phyloP scores from a whole-genome alignment of 371 early-diverging fungal genomes.

The Smittium culicis region DNA sequence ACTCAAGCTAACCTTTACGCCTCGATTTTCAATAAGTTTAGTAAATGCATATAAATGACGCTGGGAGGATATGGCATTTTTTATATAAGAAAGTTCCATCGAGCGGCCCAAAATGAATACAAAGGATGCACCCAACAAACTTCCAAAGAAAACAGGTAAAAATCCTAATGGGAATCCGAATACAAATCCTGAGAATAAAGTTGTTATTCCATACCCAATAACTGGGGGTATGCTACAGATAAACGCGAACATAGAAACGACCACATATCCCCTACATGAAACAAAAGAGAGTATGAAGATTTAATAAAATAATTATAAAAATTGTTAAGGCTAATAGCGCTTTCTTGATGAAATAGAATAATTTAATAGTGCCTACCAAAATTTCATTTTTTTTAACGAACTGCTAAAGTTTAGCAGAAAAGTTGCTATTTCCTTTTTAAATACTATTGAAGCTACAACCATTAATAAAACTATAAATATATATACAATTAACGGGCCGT shows the following conservation, averaged over 20 bases:
- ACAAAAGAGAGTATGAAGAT: not conserved
- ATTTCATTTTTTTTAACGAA: not conserved
- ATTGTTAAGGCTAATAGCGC: not conserved
- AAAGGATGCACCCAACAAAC: constrained; percentile 37
- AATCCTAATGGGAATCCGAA: constrained; percentile 30
- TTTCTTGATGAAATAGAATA: not conserved
- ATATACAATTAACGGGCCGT: too few species aligned
- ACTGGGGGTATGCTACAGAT: constrained; percentile 14
- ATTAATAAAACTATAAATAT: too few species aligned
- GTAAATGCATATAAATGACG: too few species aligned
- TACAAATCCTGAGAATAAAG: constrained; percentile 22
- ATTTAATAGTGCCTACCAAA: not conserved
- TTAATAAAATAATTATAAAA: constrained; percentile 1
- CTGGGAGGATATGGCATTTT: too few species aligned
- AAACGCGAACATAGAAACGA: not conserved
- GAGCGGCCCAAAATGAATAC: constrained; percentile 49
- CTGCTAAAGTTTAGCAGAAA: not conserved
- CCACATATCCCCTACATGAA: constrained; percentile 1
- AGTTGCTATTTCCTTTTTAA: too few species aligned
- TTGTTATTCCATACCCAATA: constrained; percentile 10
- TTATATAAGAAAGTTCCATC: too few species aligned
- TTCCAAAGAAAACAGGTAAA: constrained; percentile 24
- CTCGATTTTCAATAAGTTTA: too few species aligned
- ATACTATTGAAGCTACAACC: too few species aligned
- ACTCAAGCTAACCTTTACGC: too few species aligned